phyloP scores from a whole-genome alignment of 768 basidiomycete genomes.

The Termitomyces sp. region DNA sequence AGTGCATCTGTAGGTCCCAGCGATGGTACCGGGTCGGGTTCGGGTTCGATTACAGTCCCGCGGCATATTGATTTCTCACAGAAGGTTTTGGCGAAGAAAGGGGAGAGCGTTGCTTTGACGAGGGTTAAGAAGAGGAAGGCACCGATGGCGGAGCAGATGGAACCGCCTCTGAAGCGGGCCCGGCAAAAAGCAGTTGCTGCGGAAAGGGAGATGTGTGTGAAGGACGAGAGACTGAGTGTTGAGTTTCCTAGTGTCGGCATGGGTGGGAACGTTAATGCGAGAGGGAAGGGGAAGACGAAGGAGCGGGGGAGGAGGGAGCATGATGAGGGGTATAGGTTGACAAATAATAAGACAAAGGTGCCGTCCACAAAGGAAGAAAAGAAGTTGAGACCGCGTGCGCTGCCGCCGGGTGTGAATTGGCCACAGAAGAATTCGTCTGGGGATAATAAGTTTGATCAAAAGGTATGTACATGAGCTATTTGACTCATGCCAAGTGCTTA shows the following conservation, averaged over 20 bases:
- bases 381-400: conserved; percentile 8
- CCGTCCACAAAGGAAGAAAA: not conserved
- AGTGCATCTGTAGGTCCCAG: not conserved
- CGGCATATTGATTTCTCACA: conserved; percentile 6
- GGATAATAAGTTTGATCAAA: conserved; percentile 21
- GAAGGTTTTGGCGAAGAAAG: conserved; percentile 9
- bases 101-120: conserved; percentile 23
- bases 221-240: not conserved
- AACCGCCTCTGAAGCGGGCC: conserved; percentile 28
- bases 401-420: conserved; percentile 16
- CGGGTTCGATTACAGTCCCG: not conserved
- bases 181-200: conserved; percentile 1
- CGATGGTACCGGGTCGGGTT: not conserved
- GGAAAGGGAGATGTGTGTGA: not conserved
- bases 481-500: not conserved
- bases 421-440: conserved; percentile 18
- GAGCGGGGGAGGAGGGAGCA: conserved; percentile 5
- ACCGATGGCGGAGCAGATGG: conserved; percentile 10
- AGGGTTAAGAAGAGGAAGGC: conserved; percentile 27
- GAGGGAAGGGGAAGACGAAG: conserved; percentile 8
- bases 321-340: not conserved
- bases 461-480: conserved; percentile 17
- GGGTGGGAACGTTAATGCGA: not conserved
- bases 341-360: conserved; percentile 9
- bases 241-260: not conserved